Conservation (phyloP, 1,284 basidiomycete species). For the Pseudozyma pruni region DNA sequence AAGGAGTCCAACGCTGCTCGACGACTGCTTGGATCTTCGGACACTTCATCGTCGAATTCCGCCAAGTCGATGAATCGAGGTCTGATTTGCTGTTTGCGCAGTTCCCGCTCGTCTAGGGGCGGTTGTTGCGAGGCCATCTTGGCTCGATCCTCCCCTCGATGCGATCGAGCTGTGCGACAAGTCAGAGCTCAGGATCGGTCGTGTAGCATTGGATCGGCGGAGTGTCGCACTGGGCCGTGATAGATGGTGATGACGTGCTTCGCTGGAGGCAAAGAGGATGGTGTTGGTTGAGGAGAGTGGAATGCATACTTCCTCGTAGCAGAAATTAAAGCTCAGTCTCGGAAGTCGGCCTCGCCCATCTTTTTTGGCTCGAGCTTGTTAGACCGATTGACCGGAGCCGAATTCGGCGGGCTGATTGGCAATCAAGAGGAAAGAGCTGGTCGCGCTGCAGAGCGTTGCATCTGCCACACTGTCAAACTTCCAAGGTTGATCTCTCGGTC, state of each 20-base stretch:
- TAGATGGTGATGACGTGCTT: no score
- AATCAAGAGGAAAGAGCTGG: constrained; percentile 20
- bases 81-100: constrained; percentile 53
- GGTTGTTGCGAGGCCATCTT: constrained; percentile 25
- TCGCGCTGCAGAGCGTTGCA: constrained; percentile 15
- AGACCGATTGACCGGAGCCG: constrained; percentile 22
- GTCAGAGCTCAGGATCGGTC: no score
- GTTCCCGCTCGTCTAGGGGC: constrained; percentile 22
- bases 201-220: no score
- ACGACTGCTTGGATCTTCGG: constrained; percentile 7
- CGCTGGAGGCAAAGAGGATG: background rate
- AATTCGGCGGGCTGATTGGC: constrained; percentile 12
- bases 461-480: background rate
- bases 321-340: constrained; percentile 15
- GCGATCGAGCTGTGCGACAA: background rate
- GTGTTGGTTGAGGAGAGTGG: background rate
- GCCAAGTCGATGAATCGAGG: constrained; percentile 54
- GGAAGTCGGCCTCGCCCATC: no score
- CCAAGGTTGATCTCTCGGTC: no score
- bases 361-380: no score
- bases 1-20: constrained; percentile 33
- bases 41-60: constrained; percentile 43
- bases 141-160: background rate
- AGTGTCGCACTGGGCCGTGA: no score
- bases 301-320: background rate